Evolutionary conservation across 352 stramenopile genomes (phyloP), one percentile per base, ranked within the genome.

Genomic region (Phytophthora vignae): DNA sequence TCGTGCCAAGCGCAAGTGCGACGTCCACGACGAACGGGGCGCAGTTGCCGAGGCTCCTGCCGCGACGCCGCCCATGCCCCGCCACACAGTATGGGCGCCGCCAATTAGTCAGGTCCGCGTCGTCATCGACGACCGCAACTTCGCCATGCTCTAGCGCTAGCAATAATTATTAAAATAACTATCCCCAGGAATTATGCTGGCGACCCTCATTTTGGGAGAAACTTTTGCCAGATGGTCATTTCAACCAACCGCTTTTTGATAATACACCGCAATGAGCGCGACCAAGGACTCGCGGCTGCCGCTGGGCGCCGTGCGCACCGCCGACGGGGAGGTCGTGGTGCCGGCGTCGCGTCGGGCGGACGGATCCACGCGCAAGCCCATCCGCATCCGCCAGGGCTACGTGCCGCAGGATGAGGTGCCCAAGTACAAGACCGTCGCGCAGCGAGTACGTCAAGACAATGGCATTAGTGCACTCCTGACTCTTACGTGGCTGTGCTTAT

Each of bases 351-450:
- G 63, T 22, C 84, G 89, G 22, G 81, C 90, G 3, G 87, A 96
- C 72, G 90, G 90, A 1, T 92, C 88, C 0, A 78, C 86, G 58
- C 86, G 90, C 55, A 95, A 95, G 67, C 57, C 86, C 27, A 92
- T 96, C 55, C 86, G 87, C 61, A 91, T 96, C 66, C 90, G 90
- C 33, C 69, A 90, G 71, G 88, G 88, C 59, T 95, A 94, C 68
- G 76, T 94, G 49, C 86, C 87, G 52, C 88, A 94, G 72, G 90
- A 96, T 59, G 90, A 96, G 67, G 76, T 93, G 55, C 82, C 84
- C 57, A 87, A 86, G 55, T 96, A 96, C 77, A 91, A 93, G 65
- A 90, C 87, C 29, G 68, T 90, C 42, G 85, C 72, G 29, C 83
- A 92, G 46, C 83, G 89, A 14, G 85, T 87, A 68, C 57, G 74